Evolutionary conservation across 2,329 filamentous ascomycete genomes (phyloP), one percentile per base, ranked within the genome.

Genomic region (Fusarium floridanum): DNA sequence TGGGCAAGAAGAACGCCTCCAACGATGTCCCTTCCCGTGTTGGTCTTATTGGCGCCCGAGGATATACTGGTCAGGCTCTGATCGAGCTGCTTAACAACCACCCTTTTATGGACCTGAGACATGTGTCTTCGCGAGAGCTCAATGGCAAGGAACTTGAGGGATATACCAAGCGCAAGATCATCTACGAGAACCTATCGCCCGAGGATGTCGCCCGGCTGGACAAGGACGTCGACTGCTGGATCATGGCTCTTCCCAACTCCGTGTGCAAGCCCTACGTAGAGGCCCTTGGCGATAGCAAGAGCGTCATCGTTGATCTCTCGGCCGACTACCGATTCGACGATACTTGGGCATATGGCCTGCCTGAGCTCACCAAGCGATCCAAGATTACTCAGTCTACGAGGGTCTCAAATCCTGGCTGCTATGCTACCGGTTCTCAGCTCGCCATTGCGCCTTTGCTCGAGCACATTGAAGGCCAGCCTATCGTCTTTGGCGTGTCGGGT

Each of bases 221-320:
- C 73, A 92, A 93, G 81, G 91, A 92, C 36, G 92, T 98, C 59
- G 96, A 98, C 98, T 86, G 97, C 94, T 98, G 95, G 95, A 94
- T 98, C 53, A 97, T 98, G 94, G 97, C 97, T 39, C 91, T 98
- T 34, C 97, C 96, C 55, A 99, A 98, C 80, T 94, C 94, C 71
- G 95, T 98, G 60, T 98, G 95, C 90, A 94, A 95, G 85, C 95
- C 97, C 1, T 99, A 93, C 77, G 93, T 98, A 10, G 94, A 98
- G 74, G 96, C 96, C 9, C 91, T 98, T 64, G 81, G 81, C 12
- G 78, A 82, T 67, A 86, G 88, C 79, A 89, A 90, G 72, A 95
- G 94, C 77, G 87, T 98, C 45, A 93, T 98, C 76, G 89, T 99
- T 53, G 97, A 99, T 82, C 89, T 99, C 37, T 98, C 95, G n/a